These are phyloP conservation scores for Mucor plumbeus DNA, from an alignment of 371 early-diverging fungal species.

Conservation along the genomic window DNA sequence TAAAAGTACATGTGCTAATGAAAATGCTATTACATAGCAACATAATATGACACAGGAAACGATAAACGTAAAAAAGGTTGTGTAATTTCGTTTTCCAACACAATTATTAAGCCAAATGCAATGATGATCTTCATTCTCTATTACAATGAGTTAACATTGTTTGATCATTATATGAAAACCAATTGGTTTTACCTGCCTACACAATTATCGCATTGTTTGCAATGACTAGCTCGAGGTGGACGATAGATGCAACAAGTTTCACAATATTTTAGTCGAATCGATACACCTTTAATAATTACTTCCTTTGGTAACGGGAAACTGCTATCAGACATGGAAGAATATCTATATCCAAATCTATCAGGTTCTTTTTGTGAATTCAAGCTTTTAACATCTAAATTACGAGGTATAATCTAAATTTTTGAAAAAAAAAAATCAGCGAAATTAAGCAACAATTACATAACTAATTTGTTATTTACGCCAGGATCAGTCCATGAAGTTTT, in stretches of 20 bases:
- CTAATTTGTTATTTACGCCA: constrained; percentile 56
- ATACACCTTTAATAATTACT: constrained; percentile 65
- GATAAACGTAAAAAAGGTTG: constrained; percentile 82
- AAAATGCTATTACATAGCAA: constrained; percentile 62
- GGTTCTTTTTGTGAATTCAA: neutral
- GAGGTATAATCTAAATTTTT: constrained; percentile 63
- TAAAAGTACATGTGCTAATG: constrained; percentile 57
- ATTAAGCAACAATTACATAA: no score
- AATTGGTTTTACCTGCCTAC: constrained; percentile 61
- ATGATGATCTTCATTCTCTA: constrained; percentile 88
- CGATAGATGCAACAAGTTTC: constrained; percentile 91
- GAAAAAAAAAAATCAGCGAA: neutral
- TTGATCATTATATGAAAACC: neutral
- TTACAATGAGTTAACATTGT: neutral
- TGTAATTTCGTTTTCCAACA: constrained; percentile 91
- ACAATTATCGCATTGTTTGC: constrained; percentile 90
- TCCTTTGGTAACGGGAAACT: constrained; percentile 56
- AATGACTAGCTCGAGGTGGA: constrained; percentile 90
- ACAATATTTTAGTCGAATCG: constrained; percentile 84
- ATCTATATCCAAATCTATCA: constrained; percentile 18
- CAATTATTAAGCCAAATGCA: constrained; percentile 96
- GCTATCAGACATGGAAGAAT: constrained; percentile 25
- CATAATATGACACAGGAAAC: constrained; percentile 59
- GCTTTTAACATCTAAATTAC: constrained; percentile 60
- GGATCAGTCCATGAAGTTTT: constrained; percentile 91